These are phyloP conservation scores for Neltuma alba DNA, from an alignment of 306 rosid species.

Conservation along the genomic window DNA sequence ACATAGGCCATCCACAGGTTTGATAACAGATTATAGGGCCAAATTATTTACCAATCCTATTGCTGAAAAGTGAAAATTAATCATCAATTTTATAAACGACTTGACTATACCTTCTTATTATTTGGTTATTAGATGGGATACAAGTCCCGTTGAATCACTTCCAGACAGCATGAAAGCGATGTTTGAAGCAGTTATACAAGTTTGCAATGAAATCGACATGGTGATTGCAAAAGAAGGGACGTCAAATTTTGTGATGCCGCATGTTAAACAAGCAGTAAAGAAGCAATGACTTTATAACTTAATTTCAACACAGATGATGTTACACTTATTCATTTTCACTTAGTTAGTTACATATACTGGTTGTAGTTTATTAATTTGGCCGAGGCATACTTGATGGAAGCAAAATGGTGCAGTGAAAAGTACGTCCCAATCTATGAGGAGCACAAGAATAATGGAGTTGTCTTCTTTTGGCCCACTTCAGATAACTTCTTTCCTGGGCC, in stretches of 20 bases:
- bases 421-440: neutral
- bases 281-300: too few relatives aligned
- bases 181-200: neutral
- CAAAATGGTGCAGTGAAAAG: neutral
- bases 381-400: neutral
- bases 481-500: neutral
- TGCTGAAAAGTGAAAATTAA: too few relatives aligned
- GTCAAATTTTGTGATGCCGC: neutral
- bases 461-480: neutral
- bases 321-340: neutral
- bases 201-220: slow-evolving; percentile 5
- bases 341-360: neutral
- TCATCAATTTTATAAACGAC: too few relatives aligned
- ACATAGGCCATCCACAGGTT: neutral
- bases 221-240: neutral
- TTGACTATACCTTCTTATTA: too few relatives aligned
- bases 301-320: too few relatives aligned
- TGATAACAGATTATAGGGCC: too few relatives aligned
- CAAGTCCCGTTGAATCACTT: slow-evolving; percentile 14
- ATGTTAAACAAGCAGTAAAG: neutral
- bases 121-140: slow-evolving; percentile 27
- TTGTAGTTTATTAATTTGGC: slow-evolving; percentile 9
- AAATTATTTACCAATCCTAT: neutral
- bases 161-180: slow-evolving; percentile 39
- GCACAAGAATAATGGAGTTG: neutral